A percentile compares a stretch with the other conserved stretches of the same genome.
phyloP scores from a whole-genome alignment of 2,329 filamentous ascomycete species.

The Apiospora koreana region DNA sequence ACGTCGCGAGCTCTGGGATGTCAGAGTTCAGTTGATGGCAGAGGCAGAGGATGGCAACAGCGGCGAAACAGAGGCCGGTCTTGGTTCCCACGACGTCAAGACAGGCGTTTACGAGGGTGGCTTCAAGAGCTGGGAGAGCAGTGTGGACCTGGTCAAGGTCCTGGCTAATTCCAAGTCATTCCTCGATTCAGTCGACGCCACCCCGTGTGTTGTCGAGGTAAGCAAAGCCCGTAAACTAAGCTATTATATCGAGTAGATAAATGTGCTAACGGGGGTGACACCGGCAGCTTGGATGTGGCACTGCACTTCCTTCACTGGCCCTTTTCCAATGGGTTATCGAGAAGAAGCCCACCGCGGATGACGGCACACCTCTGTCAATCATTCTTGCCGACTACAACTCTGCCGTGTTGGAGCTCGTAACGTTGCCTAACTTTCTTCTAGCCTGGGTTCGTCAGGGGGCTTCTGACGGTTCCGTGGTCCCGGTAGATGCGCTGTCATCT shows the following conservation, averaged over 20 bases:
- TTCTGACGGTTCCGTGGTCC: constrained; percentile 32
- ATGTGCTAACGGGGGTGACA: neutral
- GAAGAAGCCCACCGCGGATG: constrained; percentile 30
- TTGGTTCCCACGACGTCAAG: constrained; percentile 73
- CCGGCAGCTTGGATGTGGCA: constrained; percentile 73
- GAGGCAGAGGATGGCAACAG: constrained; percentile 66
- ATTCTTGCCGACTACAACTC: constrained; percentile 80
- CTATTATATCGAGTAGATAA: constrained; percentile 17
- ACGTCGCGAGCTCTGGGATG: constrained; percentile 78
- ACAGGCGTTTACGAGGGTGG: constrained; percentile 84
- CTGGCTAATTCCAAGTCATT: constrained; percentile 45
- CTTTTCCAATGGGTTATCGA: constrained; percentile 62
- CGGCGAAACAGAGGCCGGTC: constrained; percentile 42
- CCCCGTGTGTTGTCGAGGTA: constrained; percentile 56
- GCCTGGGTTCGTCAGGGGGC: constrained; percentile 60
- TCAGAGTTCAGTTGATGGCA: constrained; percentile 79
- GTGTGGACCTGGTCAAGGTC: constrained; percentile 76
- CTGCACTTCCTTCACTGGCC: constrained; percentile 70
- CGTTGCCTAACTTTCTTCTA: constrained; percentile 75
- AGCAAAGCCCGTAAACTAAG: constrained; percentile 23
- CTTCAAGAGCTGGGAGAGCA: constrained; percentile 90
- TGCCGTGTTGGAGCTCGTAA: constrained; percentile 75
- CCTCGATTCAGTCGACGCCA: constrained; percentile 32
- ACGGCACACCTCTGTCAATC: constrained; percentile 50
- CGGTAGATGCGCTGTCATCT: constrained; percentile 46